Conservation (phyloP, 805 yeast genomes). For the Torulaspora delbrueckii region DNA sequence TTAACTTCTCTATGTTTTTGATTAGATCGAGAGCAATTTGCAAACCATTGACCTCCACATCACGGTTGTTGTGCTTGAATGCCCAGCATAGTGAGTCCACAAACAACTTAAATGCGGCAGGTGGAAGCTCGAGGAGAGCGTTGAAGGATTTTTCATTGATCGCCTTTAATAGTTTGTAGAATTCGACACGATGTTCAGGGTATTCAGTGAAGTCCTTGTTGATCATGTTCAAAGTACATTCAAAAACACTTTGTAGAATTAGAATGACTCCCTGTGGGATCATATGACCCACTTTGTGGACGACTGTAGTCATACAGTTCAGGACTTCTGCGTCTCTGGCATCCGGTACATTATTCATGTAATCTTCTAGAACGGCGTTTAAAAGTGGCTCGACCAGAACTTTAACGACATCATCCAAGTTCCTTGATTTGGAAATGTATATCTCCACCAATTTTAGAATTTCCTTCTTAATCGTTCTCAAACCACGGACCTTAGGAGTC, state of each 20-base stretch:
- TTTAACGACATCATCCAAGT: conserved; percentile 74
- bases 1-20: conserved; percentile 75
- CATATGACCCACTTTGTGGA: conserved; percentile 77
- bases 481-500: conserved; percentile 89
- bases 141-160: conserved; percentile 81
- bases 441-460: conserved; percentile 83
- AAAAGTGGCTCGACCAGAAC: conserved; percentile 80
- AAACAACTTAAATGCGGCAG: conserved; percentile 84
- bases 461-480: conserved; percentile 95
- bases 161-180: conserved; percentile 82
- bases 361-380: conserved; percentile 82
- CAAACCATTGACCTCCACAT: conserved; percentile 90
- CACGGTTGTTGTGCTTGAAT: conserved; percentile 93
- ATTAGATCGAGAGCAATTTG: conserved; percentile 77
- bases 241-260: conserved; percentile 86
- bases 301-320: conserved; percentile 89
- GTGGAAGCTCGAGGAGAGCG: conserved; percentile 82
- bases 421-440: conserved; percentile 81
- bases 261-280: conserved; percentile 86
- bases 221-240: conserved; percentile 92
- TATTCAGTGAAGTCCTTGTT: conserved; percentile 92
- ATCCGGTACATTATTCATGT: conserved; percentile 82
- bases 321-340: conserved; percentile 97
- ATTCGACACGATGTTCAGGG: conserved; percentile 97
- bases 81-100: conserved; percentile 98